A percentile compares a stretch with the other conserved stretches of the same genome.
phyloP scores from a whole-genome alignment of 176 grass and related monocot species.

The Tuctoria greenei region DNA sequence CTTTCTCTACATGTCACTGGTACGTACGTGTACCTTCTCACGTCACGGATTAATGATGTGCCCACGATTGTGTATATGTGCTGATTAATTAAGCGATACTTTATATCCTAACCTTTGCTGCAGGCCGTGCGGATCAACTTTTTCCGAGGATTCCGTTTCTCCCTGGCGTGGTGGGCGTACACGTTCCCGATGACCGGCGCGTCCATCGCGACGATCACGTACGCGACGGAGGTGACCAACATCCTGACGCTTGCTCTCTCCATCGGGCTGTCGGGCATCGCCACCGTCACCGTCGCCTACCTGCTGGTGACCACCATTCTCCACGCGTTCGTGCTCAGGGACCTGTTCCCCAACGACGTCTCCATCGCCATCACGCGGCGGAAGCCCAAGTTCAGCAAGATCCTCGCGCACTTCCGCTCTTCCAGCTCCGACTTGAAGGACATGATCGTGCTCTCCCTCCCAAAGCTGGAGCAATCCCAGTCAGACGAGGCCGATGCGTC shows the following conservation, averaged over 20 bases:
- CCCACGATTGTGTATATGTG: too few relatives aligned
- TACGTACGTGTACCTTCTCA: slow-evolving; percentile 12
- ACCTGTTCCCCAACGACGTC: slow-evolving; percentile 95
- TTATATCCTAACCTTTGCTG: not conserved
- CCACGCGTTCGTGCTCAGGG: slow-evolving; percentile 77
- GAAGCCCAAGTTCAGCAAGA: slow-evolving; percentile 77
- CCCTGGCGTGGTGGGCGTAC: slow-evolving; percentile 98
- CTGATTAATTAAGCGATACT: not conserved
- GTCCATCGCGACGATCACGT: slow-evolving; percentile 72
- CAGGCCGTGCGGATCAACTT: slow-evolving; percentile 93
- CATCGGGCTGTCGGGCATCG: slow-evolving; percentile 68
- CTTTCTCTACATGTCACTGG: slow-evolving; percentile 90
- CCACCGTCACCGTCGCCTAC: slow-evolving; percentile 68
- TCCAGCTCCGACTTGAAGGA: slow-evolving; percentile 74
- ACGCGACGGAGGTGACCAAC: slow-evolving; percentile 72
- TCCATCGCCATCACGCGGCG: slow-evolving; percentile 83
- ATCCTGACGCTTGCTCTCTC: slow-evolving; percentile 56
- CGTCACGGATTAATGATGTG: not conserved
- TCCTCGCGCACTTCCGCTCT: slow-evolving; percentile 67
- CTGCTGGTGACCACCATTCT: slow-evolving; percentile 72
- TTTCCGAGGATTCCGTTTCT: slow-evolving; percentile 90
- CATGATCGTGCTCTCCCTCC: slow-evolving; percentile 45
- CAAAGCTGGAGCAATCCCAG: slow-evolving; percentile 24
- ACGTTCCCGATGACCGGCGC: slow-evolving; percentile 91
- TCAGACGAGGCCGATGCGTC: slow-evolving; percentile 12